Evolutionary conservation across 2,329 filamentous ascomycete genomes (phyloP).

Genomic region (Podosphaera leucotricha): DNA sequence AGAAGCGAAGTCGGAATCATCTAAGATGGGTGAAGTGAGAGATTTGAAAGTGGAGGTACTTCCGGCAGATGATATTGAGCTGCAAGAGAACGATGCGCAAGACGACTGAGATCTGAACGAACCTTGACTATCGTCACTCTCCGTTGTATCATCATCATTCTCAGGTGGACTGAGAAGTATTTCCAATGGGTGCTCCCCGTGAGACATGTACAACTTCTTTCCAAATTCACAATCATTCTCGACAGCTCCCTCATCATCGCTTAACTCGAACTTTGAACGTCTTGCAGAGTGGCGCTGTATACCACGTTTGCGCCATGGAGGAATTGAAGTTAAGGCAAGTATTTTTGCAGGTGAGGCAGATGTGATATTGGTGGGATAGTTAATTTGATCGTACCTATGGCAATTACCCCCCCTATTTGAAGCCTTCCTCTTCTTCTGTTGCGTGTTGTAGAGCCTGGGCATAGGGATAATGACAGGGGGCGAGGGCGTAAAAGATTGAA

Average conservation of each 20-base stretch:
- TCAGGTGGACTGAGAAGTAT: conserved; percentile 35
- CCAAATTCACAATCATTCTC: conserved; percentile 24
- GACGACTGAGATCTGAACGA: conserved; percentile 22
- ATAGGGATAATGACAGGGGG: conserved; percentile 15
- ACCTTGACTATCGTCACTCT: conserved; percentile 28
- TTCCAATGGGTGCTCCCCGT: conserved; percentile 32
- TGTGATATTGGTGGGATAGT: conserved; percentile 28
- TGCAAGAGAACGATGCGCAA: conserved; percentile 31
- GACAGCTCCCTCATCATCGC: conserved; percentile 32
- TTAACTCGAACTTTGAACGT: conserved; percentile 19
- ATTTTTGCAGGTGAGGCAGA: conserved; percentile 36
- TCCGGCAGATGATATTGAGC: conserved; percentile 34
- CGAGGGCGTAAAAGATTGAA: conserved; percentile 8
- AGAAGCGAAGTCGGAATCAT: conserved; percentile 8
- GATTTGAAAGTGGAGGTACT: conserved; percentile 25
- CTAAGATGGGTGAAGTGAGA: conserved; percentile 11
- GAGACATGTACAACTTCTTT: conserved; percentile 31
- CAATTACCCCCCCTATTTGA: conserved; percentile 3
- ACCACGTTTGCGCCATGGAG: conserved; percentile 18
- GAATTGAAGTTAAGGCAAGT: conserved; percentile 37
- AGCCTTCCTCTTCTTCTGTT: conserved; percentile 5
- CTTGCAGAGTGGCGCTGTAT: conserved; percentile 3
- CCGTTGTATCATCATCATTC: conserved; percentile 25
- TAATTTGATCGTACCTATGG: conserved; percentile 17
- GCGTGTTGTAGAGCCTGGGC: conserved; percentile 8